These are phyloP conservation scores for Paratinospora sagittata DNA, from an alignment of 164 flowering plant species.

Conservation along the genomic window DNA sequence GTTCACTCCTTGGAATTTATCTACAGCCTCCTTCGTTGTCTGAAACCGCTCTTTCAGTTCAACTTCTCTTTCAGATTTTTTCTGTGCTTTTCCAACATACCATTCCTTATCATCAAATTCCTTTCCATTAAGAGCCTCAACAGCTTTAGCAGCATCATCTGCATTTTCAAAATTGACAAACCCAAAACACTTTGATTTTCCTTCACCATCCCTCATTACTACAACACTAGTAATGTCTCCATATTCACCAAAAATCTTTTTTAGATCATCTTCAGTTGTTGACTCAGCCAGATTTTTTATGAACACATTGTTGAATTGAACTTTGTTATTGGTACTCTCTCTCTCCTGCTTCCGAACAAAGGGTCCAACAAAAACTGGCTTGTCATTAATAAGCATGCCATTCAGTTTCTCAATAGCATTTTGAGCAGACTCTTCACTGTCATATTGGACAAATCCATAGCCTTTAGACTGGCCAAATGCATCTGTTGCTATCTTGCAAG, in stretches of 20 bases:
- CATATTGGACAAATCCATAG: constrained; percentile 72
- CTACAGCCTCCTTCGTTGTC: constrained; percentile 52
- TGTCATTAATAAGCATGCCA: constrained; percentile 74
- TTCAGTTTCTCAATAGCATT: constrained; percentile 67
- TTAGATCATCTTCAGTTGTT: constrained; percentile 54
- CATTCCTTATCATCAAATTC: constrained; percentile 66
- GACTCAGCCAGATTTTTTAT: constrained; percentile 63
- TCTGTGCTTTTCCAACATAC: constrained; percentile 87
- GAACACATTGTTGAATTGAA: constrained; percentile 60
- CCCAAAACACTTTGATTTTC: constrained; percentile 70
- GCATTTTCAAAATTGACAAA: constrained; percentile 68
- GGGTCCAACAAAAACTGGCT: constrained; percentile 70
- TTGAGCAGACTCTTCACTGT: constrained; percentile 57
- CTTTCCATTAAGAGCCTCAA: constrained; percentile 67
- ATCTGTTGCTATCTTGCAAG: constrained; percentile 70
- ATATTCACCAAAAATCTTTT: constrained; percentile 51
- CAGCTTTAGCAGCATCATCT: constrained; percentile 70
- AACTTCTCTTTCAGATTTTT: constrained; percentile 70
- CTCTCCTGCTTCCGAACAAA: constrained; percentile 72
- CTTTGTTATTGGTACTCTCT: constrained; percentile 31
- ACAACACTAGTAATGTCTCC: constrained; percentile 58
- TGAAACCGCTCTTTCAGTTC: constrained; percentile 69
- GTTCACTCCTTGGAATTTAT: constrained; percentile 64
- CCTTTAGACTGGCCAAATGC: constrained; percentile 63
- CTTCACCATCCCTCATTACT: constrained; percentile 75